Conservation (phyloP, 306 rosid genomes). For the Elaeagnus macrophylla region DNA sequence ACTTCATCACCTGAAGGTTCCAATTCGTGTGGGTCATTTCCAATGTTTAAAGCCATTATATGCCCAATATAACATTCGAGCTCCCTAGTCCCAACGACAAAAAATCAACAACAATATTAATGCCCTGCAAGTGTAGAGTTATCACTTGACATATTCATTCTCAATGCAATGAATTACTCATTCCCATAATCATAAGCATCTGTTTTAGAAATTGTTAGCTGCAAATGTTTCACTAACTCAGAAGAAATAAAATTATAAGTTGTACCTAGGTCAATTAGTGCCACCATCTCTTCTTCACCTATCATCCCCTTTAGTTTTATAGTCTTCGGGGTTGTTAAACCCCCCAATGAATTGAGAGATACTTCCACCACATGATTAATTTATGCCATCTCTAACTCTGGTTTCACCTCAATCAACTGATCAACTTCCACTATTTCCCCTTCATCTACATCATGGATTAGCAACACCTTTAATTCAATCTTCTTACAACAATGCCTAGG, state of each 20-base stretch:
- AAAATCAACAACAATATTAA: neutral
- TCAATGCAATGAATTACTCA: neutral
- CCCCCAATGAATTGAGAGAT: neutral
- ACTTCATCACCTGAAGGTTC: neutral
- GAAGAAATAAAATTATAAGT: neutral
- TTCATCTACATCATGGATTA: neutral
- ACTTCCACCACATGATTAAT: neutral
- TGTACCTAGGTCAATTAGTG: neutral
- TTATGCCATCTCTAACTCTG: neutral
- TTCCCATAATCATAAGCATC: neutral
- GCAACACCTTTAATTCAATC: neutral
- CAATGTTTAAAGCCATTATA: neutral
- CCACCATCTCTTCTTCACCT: neutral
- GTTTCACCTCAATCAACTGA: neutral
- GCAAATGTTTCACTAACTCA: neutral
- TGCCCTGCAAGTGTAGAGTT: neutral
- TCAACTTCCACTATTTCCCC: neutral
- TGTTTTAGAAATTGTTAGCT: neutral
- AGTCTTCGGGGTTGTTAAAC: neutral
- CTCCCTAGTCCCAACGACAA: too few relatives aligned
- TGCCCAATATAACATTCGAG: neutral
- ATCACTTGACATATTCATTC: neutral
- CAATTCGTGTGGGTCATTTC: neutral
- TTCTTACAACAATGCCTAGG: neutral
- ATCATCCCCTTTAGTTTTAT: neutral